These are phyloP conservation scores for Phialocephala subalpina DNA, from an alignment of 2,329 filamentous ascomycete species.

Conservation along the genomic window DNA sequence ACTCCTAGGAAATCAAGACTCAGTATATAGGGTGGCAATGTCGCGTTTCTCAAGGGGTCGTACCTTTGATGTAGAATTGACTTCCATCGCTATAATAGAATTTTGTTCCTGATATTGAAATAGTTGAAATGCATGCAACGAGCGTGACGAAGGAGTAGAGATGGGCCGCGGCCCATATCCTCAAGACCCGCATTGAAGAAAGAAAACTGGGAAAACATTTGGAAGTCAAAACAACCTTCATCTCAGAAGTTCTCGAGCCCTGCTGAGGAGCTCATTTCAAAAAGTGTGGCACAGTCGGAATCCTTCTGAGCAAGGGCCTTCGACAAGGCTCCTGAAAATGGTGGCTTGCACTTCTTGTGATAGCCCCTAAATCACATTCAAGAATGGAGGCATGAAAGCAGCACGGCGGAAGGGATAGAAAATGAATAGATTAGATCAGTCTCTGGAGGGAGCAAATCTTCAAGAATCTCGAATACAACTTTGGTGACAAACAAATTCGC, in stretches of 20 bases:
- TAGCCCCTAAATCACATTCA: too few relatives aligned
- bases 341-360: not conserved
- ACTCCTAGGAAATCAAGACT: slow-evolving; percentile 61
- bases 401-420: not conserved
- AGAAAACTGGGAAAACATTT: not conserved
- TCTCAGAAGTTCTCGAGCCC: not conserved
- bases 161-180: slow-evolving; percentile 5
- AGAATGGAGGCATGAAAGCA: not conserved
- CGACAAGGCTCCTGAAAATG: not conserved
- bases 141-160: slow-evolving; percentile 6
- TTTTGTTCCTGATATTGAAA: slow-evolving; percentile 74
- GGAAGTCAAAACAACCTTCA: not conserved
- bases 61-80: slow-evolving; percentile 86
- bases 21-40: slow-evolving; percentile 26
- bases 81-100: slow-evolving; percentile 82
- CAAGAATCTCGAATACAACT: not conserved
- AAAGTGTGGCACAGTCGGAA: not conserved
- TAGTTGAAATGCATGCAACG: slow-evolving; percentile 48
- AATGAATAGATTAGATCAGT: not conserved
- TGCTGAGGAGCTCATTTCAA: not conserved
- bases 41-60: slow-evolving; percentile 15
- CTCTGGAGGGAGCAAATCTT: not conserved
- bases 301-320: not conserved
- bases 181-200: slow-evolving; percentile 1
- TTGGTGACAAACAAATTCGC: not conserved